Base-by-base conservation (phyloP, 768 basidiomycete genomes). In the Rhizopogon roseolus region DNA sequence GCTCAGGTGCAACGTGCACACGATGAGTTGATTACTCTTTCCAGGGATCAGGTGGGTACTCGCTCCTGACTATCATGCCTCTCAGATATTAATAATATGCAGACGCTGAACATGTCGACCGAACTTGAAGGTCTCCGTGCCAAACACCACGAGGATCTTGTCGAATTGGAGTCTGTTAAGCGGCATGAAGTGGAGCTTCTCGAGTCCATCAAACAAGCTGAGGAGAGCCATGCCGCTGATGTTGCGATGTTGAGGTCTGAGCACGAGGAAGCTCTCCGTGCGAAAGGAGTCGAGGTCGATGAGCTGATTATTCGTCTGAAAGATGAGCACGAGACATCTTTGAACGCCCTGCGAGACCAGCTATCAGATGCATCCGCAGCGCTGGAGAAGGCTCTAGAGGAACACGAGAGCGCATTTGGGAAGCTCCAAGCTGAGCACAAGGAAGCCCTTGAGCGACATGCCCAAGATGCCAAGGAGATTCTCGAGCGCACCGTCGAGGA, bases 41-140 rank as follows among this genome's bases (percentile, higher is more conserved):
- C 90, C 13, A 79, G 88, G 52, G 88, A 96, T 63, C 93, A 95
- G 80, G 92, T 92, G 61, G 46, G 72, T 17, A 44, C 28, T n/a
- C 38, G 40, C 0, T 19, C 40, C 49, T 6, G 16, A 29, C 27
- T 36, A 54, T 6, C 5, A 17, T 46, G 34, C 37, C 28, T 49
- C 52, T 52, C 4, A 43, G 10, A 13, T 53, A 9, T 32, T 17
- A 14, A 40, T 11, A 22, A 7, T 54, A 45, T 54, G 16, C 55
- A 93, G 90, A 78, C 88, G 10, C 66, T 86, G 50, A 96, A 96
- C 64, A 90, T 96, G 85, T 91, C 92, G 8, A 84, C 78, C 53
- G 94, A 93, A 62, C 80, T 95, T 37, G 90, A 90, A 58, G 82
- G 80, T 27, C 74, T 94, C 22, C 85, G 82, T 49, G 70, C 73